Base-by-base conservation (phyloP, 345 rosid genomes). In the Camelina sativa region DNA sequence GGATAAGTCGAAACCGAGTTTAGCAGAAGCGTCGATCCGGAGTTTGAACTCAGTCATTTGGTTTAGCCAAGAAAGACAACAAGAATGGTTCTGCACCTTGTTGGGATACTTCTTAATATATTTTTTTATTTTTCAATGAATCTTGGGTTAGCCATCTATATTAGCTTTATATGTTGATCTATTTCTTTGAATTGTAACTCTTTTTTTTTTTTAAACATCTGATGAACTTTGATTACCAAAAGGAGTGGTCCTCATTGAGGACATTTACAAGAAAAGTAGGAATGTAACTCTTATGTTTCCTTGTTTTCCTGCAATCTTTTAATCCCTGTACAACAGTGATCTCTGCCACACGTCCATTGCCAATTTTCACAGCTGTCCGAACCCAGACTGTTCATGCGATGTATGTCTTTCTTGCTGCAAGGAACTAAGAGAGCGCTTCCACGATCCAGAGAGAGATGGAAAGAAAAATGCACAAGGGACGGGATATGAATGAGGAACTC, bases 1-100 rank as follows among this genome's bases (percentile, higher is more conserved):
- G 0, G 88, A 81, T 54, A 91, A 86, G 58, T 87, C 92, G 76
- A 89, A 11, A 54, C 87, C 90, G 58, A 89, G 87, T 32, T 69
- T 84, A 76, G 80, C 78, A 2, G 92, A 80, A 64, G 85, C 92
- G 11, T 74, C 54, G 22, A 67, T 50, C 34, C 97, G 87, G 84
- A 89, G 85, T 65, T 87, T 86, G 83, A 84, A 89, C 88, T 91
- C 97, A 4, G 92, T 91, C 82, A 88, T 82, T 11, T 72, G 82
- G 30, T 25, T 25, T 25, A 25, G 30, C 30, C 30, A 25, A 25
- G 30, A 25, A 25, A 25, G 30, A 4, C 30, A 25, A 25, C 30
- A 25, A 25, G 30, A 25, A 25, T 4, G 30, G 4, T 25, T 25
- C 5, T 3, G 30, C 30, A 25, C 30, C 30, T 25, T 25, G 30